Evolutionary conservation across 1,139 yeast genomes (phyloP).

Genomic region (Taphrina communis): DNA sequence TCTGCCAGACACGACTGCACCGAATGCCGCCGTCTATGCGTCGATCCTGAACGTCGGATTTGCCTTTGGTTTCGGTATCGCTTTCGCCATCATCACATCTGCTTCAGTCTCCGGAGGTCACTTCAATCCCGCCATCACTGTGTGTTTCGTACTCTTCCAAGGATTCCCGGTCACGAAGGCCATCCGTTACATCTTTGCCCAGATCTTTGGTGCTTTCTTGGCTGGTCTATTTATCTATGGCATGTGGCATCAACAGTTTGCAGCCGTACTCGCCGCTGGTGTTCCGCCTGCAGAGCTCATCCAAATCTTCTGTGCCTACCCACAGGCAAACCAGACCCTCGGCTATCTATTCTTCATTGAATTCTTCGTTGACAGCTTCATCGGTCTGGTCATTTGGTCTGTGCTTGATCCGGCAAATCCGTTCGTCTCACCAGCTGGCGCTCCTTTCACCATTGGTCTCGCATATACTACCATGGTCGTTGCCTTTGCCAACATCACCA

Average conservation of each 20-base stretch:
- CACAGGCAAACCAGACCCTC: slow-evolving; percentile 25
- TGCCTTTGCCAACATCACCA: slow-evolving; percentile 32
- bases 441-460: slow-evolving; percentile 37
- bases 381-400: slow-evolving; percentile 34
- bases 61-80: slow-evolving; percentile 36
- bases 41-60: slow-evolving; percentile 28
- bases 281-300: slow-evolving; percentile 12
- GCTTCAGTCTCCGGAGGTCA: slow-evolving; percentile 58
- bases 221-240: slow-evolving; percentile 55
- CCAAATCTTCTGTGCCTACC: slow-evolving; percentile 35
- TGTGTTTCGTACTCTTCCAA: slow-evolving; percentile 55
- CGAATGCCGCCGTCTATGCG: slow-evolving; percentile 30
- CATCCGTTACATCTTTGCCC: slow-evolving; percentile 55
- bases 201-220: slow-evolving; percentile 55
- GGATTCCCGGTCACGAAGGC: slow-evolving; percentile 57
- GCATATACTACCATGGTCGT: slow-evolving; percentile 34
- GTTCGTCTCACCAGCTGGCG: slow-evolving; percentile 39
- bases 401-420: slow-evolving; percentile 41
- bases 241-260: slow-evolving; percentile 48
- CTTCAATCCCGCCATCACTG: slow-evolving; percentile 56
- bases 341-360: slow-evolving; percentile 39
- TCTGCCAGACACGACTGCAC: slow-evolving; percentile 16
- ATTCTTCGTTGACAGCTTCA: slow-evolving; percentile 33
- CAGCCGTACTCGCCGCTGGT: slow-evolving; percentile 17
- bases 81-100: slow-evolving; percentile 39